Conservation (phyloP, 768 basidiomycete genomes). For the Russula emetica region DNA sequence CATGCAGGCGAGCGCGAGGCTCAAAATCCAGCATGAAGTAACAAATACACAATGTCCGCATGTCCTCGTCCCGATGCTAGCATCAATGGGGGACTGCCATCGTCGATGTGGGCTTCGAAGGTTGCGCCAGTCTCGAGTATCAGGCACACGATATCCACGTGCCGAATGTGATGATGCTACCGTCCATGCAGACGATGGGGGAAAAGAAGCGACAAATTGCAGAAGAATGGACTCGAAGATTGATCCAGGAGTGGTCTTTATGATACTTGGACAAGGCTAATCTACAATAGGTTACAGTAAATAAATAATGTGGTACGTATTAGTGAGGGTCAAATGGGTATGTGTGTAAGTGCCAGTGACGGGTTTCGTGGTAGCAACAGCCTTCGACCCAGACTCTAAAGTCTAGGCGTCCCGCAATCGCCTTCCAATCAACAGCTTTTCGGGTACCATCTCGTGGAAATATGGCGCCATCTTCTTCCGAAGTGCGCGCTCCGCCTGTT, state of each 20-base stretch:
- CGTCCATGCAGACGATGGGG: no score
- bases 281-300: neutral
- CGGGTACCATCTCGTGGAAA: conserved; percentile 18
- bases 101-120: no score
- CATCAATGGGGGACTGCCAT: no score
- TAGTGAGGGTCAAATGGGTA: neutral
- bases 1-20: no score
- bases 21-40: no score
- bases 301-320: neutral
- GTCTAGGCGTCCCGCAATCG: conserved; percentile 8
- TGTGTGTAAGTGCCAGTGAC: neutral
- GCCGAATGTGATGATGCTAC: no score
- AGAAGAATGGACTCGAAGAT: neutral
- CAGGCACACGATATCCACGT: no score
- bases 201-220: neutral
- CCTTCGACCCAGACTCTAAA: neutral
- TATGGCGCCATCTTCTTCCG: conserved; percentile 3
- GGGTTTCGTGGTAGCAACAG: neutral
- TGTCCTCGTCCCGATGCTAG: no score
- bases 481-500: neutral
- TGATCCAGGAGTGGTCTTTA: neutral
- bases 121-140: no score
- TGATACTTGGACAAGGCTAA: neutral
- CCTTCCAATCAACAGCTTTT: conserved; percentile 14
- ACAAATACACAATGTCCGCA: no score